Percentiles rank a stretch among this genome's conserved stretches.
phyloP scores from a whole-genome alignment of 2,329 filamentous ascomycete genomes.

The Nemania abortiva region DNA sequence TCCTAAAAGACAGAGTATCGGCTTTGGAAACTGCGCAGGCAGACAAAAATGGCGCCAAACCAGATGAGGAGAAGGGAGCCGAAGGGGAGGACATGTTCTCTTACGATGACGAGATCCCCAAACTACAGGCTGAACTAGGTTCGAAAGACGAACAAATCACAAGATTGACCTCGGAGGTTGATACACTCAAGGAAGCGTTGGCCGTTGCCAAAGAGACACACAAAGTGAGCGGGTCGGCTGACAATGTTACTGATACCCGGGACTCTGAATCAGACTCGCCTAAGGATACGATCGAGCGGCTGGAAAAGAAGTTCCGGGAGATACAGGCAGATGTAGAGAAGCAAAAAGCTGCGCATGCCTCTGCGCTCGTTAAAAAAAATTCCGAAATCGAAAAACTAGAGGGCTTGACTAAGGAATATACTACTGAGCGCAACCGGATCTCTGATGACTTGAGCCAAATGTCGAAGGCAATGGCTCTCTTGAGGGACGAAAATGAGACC shows the following conservation, averaged over 20 bases:
- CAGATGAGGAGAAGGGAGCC: conserved; percentile 40
- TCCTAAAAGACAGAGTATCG: conserved; percentile 73
- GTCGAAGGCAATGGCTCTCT: conserved; percentile 58
- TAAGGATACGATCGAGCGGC: conserved; percentile 61
- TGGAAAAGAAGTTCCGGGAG: conserved; percentile 59
- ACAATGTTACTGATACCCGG: conserved; percentile 60
- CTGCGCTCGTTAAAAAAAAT: conserved; percentile 1
- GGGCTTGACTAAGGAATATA: conserved; percentile 44
- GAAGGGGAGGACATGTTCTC: conserved; percentile 86
- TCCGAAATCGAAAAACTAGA: conserved; percentile 43
- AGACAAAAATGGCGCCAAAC: conserved; percentile 34
- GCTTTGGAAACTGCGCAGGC: conserved; percentile 56
- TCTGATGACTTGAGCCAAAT: conserved; percentile 46
- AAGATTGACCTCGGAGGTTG: conserved; percentile 76
- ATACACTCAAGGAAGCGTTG: conserved; percentile 76
- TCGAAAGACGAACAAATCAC: conserved; percentile 78
- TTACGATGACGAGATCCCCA: conserved; percentile 87
- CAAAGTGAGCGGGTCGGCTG: conserved; percentile 58
- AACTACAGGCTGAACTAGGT: conserved; percentile 80
- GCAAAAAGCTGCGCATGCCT: conserved; percentile 43
- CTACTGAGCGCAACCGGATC: conserved; percentile 55
- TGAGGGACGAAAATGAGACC: conserved; percentile 59
- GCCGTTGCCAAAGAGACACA: conserved; percentile 78
- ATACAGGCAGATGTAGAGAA: conserved; percentile 55
- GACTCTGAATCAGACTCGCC: conserved; percentile 63